Conservation (phyloP, 805 yeast genomes). For the Lipomyces yamanashiensis region DNA sequence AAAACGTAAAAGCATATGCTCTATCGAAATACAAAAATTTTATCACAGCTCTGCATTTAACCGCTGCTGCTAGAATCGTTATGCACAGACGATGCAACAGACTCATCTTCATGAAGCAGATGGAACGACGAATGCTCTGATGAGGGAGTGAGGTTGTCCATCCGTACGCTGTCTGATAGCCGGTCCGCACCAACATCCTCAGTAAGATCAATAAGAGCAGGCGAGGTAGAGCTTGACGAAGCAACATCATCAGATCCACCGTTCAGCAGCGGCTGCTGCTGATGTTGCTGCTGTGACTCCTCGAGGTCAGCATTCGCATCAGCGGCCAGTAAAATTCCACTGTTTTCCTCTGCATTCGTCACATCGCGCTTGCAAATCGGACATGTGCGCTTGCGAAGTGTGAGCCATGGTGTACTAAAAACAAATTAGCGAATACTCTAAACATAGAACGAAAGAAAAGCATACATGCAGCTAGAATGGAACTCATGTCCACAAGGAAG, state of each 20-base stretch:
- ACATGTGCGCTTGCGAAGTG: conserved; percentile 57
- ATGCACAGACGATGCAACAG: neutral
- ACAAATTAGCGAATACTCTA: neutral
- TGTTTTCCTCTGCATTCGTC: conserved; percentile 26
- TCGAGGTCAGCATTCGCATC: conserved; percentile 24
- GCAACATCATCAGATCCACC: neutral
- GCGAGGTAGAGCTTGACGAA: neutral
- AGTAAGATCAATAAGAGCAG: conserved; percentile 3
- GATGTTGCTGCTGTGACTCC: conserved; percentile 33
- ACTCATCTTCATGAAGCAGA: conserved; percentile 6
- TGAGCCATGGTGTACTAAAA: conserved; percentile 57
- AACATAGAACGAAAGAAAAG: neutral
- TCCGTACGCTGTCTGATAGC: neutral
- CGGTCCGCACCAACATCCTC: neutral
- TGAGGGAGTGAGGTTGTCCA: conserved; percentile 1
- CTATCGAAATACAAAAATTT: conserved; percentile 12
- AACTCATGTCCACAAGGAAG: conserved; percentile 66
- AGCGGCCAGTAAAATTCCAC: conserved; percentile 9
- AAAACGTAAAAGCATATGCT: conserved; percentile 5
- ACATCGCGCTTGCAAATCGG: conserved; percentile 61
- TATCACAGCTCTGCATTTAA: neutral
- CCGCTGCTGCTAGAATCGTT: conserved; percentile 9
- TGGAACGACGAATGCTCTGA: neutral
- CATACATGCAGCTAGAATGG: conserved; percentile 58
- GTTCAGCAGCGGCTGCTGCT: conserved; percentile 21